phyloP scores from a whole-genome alignment of 345 rosid species.

The Aquilaria yunnanensis region DNA sequence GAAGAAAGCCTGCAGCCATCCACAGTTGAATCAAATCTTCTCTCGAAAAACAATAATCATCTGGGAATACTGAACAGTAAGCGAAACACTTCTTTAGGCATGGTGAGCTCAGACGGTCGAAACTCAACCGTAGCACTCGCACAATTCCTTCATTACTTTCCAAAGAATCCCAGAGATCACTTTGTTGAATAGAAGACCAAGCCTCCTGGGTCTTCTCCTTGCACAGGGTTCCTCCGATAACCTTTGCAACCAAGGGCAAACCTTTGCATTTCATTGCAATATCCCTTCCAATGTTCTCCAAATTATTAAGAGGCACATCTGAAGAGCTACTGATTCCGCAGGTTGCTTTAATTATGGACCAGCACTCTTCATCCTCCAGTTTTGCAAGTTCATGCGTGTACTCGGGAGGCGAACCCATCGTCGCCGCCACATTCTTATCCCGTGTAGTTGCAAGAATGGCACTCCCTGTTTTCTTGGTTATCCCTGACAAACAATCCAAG shows the following conservation, averaged over 20 bases:
- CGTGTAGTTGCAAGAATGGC: conserved; percentile 18
- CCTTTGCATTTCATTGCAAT: conserved; percentile 1
- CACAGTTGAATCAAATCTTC: too few relatives aligned
- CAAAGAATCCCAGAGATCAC: too few relatives aligned
- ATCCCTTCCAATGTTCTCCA: not conserved
- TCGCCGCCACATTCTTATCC: not conserved
- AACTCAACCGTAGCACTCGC: too few relatives aligned
- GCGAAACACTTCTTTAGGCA: too few relatives aligned
- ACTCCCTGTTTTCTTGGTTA: not conserved
- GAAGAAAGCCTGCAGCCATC: too few relatives aligned
- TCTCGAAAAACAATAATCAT: too few relatives aligned
- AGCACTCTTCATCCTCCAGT: conserved; percentile 4
- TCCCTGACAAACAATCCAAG: not conserved
- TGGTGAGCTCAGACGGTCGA: too few relatives aligned
- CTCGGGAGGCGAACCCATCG: not conserved
- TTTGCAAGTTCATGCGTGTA: not conserved
- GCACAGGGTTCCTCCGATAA: too few relatives aligned
- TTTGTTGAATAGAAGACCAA: too few relatives aligned
- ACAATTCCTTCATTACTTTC: too few relatives aligned
- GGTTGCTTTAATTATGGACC: conserved; percentile 12
- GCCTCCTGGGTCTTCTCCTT: too few relatives aligned
- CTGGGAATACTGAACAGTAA: too few relatives aligned
- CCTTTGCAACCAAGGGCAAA: not conserved
- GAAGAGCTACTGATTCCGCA: not conserved
- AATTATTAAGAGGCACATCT: not conserved